Evolutionary conservation across 2,329 filamentous ascomycete species (phyloP).

Genomic region (Neofusicoccum parvum): DNA sequence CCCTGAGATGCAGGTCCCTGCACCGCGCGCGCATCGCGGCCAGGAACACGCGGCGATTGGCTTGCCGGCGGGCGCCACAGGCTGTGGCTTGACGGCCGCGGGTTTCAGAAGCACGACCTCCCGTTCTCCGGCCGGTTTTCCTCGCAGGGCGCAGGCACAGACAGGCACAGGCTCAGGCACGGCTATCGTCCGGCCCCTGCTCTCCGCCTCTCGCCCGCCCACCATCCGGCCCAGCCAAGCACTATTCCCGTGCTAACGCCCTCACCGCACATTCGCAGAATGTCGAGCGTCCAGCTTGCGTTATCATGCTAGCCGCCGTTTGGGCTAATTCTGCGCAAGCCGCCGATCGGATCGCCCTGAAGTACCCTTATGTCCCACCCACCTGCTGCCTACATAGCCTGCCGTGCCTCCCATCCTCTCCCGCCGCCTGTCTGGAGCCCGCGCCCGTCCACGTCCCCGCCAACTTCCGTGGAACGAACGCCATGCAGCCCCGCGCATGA

Average conservation of each 20-base stretch:
- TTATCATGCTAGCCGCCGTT: constrained; percentile 20
- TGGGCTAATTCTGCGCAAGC: constrained; percentile 15
- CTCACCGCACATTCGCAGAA: constrained; percentile 16
- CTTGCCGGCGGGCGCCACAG: not conserved
- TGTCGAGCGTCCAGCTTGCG: constrained; percentile 13
- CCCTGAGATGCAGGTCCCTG: constrained; percentile 16
- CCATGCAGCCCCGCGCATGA: constrained; percentile 21
- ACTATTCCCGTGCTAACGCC: constrained; percentile 16
- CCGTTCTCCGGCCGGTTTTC: constrained; percentile 7
- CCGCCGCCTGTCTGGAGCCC: not conserved
- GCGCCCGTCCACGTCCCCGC: constrained; percentile 14
- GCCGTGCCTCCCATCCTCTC: constrained; percentile 6
- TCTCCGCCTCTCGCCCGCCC: constrained; percentile 5
- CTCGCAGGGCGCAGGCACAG: not conserved
- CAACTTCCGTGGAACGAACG: constrained; percentile 17
- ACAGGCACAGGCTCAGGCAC: not conserved
- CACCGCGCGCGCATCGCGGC: not conserved
- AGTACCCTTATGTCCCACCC: constrained; percentile 19
- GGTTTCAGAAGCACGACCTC: constrained; percentile 15
- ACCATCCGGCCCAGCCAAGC: constrained; percentile 3
- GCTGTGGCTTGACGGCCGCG: constrained; percentile 1
- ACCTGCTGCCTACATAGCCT: constrained; percentile 2
- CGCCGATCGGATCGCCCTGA: constrained; percentile 18
- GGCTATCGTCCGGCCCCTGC: not conserved
- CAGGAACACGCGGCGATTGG: constrained; percentile 13